phyloP scores from a whole-genome alignment of 371 early-diverging fungal species.

The Rhizopus sp. region DNA sequence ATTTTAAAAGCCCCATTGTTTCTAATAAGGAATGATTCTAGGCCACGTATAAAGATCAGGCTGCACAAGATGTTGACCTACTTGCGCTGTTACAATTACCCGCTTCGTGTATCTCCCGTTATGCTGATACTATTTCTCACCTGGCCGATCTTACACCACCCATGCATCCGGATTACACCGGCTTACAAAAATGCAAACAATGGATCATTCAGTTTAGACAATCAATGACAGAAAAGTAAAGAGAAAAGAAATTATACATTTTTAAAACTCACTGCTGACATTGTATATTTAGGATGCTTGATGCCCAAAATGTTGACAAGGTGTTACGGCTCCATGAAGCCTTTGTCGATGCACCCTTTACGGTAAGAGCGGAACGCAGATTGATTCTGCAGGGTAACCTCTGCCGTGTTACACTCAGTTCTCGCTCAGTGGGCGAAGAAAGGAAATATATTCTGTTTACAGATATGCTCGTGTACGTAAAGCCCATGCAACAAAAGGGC shows the following conservation, averaged over 20 bases:
- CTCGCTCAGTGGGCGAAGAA: slow-evolving; percentile 38
- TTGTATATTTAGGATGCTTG: slow-evolving; percentile 26
- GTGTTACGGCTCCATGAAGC: slow-evolving; percentile 46
- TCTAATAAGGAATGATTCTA: background rate
- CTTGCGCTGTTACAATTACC: slow-evolving; percentile 43
- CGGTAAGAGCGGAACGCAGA: slow-evolving; percentile 40
- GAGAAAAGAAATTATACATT: background rate
- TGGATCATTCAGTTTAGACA: slow-evolving; percentile 28
- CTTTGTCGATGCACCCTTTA: slow-evolving; percentile 37
- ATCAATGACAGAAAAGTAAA: slow-evolving; percentile 37
- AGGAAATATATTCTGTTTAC: slow-evolving; percentile 43
- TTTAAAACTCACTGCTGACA: background rate
- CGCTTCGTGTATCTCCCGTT: slow-evolving; percentile 39
- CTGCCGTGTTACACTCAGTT: slow-evolving; percentile 24
- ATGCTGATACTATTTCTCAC: slow-evolving; percentile 32
- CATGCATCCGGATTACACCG: slow-evolving; percentile 44
- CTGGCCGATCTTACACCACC: slow-evolving; percentile 34
- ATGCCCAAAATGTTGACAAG: slow-evolving; percentile 47
- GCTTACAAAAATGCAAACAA: slow-evolving; percentile 32
- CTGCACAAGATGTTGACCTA: slow-evolving; percentile 24
- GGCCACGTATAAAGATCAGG: slow-evolving; percentile 25
- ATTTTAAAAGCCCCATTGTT: background rate
- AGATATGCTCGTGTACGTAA: slow-evolving; percentile 42
- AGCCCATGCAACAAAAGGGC: slow-evolving; percentile 29
- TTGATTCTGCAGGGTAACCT: slow-evolving; percentile 37